These are phyloP conservation scores for Sicyos baderoa DNA, from an alignment of 306 rosid genomes.

Conservation along the genomic window DNA sequence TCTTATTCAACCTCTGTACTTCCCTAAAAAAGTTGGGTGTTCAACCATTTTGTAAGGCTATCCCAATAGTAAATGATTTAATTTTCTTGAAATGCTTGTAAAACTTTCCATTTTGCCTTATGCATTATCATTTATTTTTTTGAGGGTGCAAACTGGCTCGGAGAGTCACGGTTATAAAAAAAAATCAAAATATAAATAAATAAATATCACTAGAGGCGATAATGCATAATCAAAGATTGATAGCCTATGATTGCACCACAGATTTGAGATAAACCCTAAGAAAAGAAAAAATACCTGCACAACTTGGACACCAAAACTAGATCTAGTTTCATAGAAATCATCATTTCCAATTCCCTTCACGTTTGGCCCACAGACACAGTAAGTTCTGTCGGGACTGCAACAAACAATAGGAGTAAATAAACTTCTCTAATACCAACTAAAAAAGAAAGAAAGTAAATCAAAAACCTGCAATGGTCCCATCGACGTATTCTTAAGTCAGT, in stretches of 20 bases:
- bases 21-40: not conserved
- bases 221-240: conserved; percentile 7
- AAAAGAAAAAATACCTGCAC: conserved; percentile 56
- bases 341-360: conserved; percentile 66
- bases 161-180: too few relatives aligned
- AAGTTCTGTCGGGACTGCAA: conserved; percentile 85
- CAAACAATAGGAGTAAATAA: conserved; percentile 18
- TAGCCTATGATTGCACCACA: not conserved
- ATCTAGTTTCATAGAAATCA: conserved; percentile 63
- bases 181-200: too few relatives aligned
- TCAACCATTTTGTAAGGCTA: not conserved
- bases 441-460: conserved; percentile 19
- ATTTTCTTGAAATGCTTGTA: not conserved
- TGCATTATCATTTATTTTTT: not conserved
- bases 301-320: conserved; percentile 86
- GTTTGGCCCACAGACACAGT: conserved; percentile 85
- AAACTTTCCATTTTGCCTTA: not conserved
- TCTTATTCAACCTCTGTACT: too few relatives aligned
- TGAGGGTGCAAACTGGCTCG: too few relatives aligned
- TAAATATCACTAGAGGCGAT: not conserved
- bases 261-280: not conserved
- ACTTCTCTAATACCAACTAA: conserved; percentile 16
- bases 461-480: conserved; percentile 86
- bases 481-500: conserved; percentile 93
- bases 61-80: not conserved